Conservation (phyloP, 805 yeast species). For the Barnettozyma populi region DNA sequence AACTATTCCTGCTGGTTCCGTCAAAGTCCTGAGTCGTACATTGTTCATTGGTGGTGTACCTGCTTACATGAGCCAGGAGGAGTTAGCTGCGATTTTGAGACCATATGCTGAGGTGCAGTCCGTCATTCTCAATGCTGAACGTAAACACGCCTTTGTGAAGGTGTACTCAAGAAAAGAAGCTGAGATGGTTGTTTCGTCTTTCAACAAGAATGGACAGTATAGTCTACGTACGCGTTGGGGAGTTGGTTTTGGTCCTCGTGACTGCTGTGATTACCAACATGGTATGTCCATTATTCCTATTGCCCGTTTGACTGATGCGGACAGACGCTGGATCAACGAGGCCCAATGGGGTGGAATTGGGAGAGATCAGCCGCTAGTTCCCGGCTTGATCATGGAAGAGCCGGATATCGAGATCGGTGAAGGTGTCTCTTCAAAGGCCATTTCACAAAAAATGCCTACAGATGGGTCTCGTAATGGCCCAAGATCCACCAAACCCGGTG, state of each 20-base stretch:
- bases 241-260: constrained; percentile 98
- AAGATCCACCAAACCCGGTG: constrained; percentile 64
- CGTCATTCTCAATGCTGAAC: constrained; percentile 76
- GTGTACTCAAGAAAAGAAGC: constrained; percentile 91
- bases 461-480: constrained; percentile 84
- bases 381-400: constrained; percentile 86
- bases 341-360: constrained; percentile 99
- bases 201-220: constrained; percentile 60
- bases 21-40: constrained; percentile 85
- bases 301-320: constrained; percentile 88
- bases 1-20: constrained; percentile 66
- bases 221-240: constrained; percentile 93
- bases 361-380: constrained; percentile 62
- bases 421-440: constrained; percentile 89
- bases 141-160: constrained; percentile 95
- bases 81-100: constrained; percentile 62
- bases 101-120: constrained; percentile 92
- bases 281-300: constrained; percentile 88
- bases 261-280: constrained; percentile 90
- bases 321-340: constrained; percentile 76
- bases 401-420: constrained; percentile 97
- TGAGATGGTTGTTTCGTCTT: constrained; percentile 67
- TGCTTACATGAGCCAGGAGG: constrained; percentile 68
- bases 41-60: constrained; percentile 94
- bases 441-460: constrained; percentile 88